Conservation (phyloP, 352 stramenopile species). For the Globisporangium paddicum region DNA sequence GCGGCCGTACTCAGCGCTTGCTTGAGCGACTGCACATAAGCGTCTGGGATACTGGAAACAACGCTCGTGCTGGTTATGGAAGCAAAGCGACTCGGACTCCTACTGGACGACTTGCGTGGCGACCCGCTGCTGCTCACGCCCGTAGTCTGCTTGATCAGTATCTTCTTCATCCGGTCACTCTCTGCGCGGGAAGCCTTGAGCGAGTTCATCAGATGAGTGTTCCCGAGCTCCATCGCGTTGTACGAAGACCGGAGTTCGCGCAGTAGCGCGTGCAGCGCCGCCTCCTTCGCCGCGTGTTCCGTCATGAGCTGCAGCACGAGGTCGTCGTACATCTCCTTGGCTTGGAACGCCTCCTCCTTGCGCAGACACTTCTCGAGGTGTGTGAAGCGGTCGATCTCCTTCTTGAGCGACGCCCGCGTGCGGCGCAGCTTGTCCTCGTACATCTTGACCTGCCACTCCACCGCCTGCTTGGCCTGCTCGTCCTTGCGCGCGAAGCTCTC, state of each 20-base stretch:
- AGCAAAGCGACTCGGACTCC: slow-evolving; percentile 3
- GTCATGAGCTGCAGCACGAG: slow-evolving; percentile 35
- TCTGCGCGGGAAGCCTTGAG: slow-evolving; percentile 35
- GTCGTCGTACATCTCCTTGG: slow-evolving; percentile 39
- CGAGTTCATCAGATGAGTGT: slow-evolving; percentile 47
- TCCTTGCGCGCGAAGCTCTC: slow-evolving; percentile 37
- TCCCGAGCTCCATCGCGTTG: slow-evolving; percentile 40
- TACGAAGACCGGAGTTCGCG: slow-evolving; percentile 46
- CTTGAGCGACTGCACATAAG: slow-evolving; percentile 39
- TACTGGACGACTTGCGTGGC: slow-evolving; percentile 10
- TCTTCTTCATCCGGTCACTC: slow-evolving; percentile 48
- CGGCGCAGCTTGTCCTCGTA: slow-evolving; percentile 53
- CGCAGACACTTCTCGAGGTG: slow-evolving; percentile 59
- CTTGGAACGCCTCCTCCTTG: slow-evolving; percentile 48
- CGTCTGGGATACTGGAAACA: slow-evolving; percentile 7
- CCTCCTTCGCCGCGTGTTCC: slow-evolving; percentile 38
- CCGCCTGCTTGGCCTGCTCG: slow-evolving; percentile 22
- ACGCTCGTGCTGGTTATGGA: not conserved
- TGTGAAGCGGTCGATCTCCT: slow-evolving; percentile 60
- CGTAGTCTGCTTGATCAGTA: slow-evolving; percentile 26
- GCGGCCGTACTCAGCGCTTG: slow-evolving; percentile 35
- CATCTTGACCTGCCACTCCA: slow-evolving; percentile 36
- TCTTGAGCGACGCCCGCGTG: slow-evolving; percentile 41
- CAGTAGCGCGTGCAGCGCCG: slow-evolving; percentile 38
- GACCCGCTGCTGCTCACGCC: not conserved